Evolutionary conservation across 208 protist species (phyloP), one percentile per base, ranked within the genome.

Genomic region (Crithidia sp.): DNA sequence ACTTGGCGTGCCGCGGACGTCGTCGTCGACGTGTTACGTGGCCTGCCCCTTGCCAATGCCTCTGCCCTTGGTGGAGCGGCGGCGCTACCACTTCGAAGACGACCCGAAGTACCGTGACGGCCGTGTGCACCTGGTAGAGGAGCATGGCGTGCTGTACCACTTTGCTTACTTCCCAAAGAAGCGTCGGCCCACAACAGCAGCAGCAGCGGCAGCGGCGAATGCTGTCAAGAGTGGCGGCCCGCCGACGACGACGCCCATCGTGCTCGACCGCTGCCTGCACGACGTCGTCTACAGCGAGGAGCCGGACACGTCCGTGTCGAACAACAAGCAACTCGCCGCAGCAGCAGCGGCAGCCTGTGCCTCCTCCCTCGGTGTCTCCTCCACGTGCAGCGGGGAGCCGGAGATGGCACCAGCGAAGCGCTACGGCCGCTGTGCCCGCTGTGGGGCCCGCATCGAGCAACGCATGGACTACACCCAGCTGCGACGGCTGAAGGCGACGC

Each of bases 111-210:
- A 87, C 76, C 68, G 76, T 56, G 85, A 90, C 57, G 83, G 85
- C 19, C 74, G 78, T 17, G 57, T 93, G 5, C 88, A 93, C 57
- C 71, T 93, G n/a, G 82, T 90, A 39, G 88, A 87, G 67, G 77
- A 89, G 52, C 77, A 87, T 40, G 88, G 83, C 43, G 78, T 85
- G 40, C 68, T 93, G 7, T 90, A 89, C 77, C 64, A 88, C 55
- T 89, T 90, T 41, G 82, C 82, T 0, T 85, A 85, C 67, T 83
- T 85, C 28, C 28, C 52, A 7, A 66, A 56, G 36, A 67, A 57
- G n/a, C 28, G 53, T 50, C 47, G 59, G 1, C 44, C 6, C 56
- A 9, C 39, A 44, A 50, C 57, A 0, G 19, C 71, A 7, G 43
- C 53, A 4, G n/a, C 19, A 8, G 17, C 58, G 7, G 28, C 37